Percentiles rank a stretch among this genome's conserved stretches.
phyloP scores from a whole-genome alignment of 805 yeast genomes.

The Starmerella apis region DNA sequence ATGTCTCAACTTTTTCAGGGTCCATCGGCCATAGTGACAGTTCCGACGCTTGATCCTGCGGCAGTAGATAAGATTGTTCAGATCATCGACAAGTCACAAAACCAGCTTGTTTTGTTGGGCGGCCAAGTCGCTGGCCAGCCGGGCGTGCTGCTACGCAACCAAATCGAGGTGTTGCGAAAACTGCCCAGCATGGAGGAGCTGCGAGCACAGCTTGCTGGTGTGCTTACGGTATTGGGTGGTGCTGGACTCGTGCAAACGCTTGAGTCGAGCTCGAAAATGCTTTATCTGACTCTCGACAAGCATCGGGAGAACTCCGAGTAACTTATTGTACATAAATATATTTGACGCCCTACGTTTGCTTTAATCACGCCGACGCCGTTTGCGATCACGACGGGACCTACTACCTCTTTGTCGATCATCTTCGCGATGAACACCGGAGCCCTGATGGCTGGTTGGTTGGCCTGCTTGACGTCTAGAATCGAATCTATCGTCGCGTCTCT shows the following conservation, averaged over 20 bases:
- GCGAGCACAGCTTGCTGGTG: conserved; percentile 73
- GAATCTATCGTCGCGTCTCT: conserved; percentile 10
- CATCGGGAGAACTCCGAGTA: conserved; percentile 36
- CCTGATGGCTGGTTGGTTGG: too few relatives aligned
- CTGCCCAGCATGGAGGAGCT: conserved; percentile 62
- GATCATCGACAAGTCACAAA: conserved; percentile 52
- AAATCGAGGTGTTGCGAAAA: conserved; percentile 52
- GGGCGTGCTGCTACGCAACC: conserved; percentile 27
- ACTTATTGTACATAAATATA: neutral
- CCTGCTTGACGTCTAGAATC: neutral
- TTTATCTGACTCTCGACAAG: conserved; percentile 66
- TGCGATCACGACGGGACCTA: neutral
- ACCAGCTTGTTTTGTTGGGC: conserved; percentile 70
- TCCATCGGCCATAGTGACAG: conserved; percentile 71
- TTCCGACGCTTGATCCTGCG: conserved; percentile 61
- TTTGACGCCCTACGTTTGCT: neutral
- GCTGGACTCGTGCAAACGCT: conserved; percentile 78
- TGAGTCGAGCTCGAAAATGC: conserved; percentile 52
- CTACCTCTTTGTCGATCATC: neutral
- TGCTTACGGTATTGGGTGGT: conserved; percentile 76
- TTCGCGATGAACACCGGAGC: neutral
- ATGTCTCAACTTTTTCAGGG: conserved; percentile 62
- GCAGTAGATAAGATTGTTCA: conserved; percentile 53
- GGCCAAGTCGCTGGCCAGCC: conserved; percentile 56
- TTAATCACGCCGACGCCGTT: conserved; percentile 6